Evolutionary conservation across 139 green algal species (phyloP).

Genomic region (Bryopsis sp.): DNA sequence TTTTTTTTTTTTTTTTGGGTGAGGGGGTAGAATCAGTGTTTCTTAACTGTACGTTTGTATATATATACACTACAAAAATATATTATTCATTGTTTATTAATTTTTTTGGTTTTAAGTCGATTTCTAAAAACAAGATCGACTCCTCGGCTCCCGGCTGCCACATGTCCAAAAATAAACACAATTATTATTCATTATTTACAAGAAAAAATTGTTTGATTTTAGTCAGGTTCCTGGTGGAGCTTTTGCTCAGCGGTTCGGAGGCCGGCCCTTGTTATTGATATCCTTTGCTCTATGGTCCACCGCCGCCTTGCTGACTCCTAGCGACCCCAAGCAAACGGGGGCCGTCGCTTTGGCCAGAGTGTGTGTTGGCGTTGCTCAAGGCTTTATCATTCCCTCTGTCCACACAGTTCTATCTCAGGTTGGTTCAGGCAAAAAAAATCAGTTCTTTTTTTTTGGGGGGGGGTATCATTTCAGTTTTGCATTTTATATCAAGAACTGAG

Average conservation of each 20-base stretch:
- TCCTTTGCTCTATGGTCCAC: constrained; percentile 79
- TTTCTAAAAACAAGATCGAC: too few relatives aligned
- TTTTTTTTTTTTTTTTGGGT: too few relatives aligned
- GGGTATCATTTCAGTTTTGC: neutral
- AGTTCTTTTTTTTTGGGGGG: neutral
- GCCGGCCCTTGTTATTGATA: constrained; percentile 58
- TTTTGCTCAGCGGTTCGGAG: constrained; percentile 82
- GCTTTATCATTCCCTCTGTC: constrained; percentile 88
- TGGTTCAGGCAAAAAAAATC: neutral
- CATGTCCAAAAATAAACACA: too few relatives aligned
- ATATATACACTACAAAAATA: too few relatives aligned
- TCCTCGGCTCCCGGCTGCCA: too few relatives aligned
- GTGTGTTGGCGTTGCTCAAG: constrained; percentile 76
- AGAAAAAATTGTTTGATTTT: too few relatives aligned
- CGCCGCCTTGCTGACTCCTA: constrained; percentile 67
- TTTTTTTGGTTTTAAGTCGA: too few relatives aligned
- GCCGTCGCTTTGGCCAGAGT: constrained; percentile 35
- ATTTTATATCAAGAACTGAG: too few relatives aligned
- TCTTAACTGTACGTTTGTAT: too few relatives aligned
- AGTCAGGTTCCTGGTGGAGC: constrained; percentile 85
- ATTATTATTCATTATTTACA: too few relatives aligned
- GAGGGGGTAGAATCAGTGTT: too few relatives aligned
- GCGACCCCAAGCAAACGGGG: constrained; percentile 25
- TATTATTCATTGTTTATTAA: too few relatives aligned
- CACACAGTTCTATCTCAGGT: constrained; percentile 85